phyloP scores from a whole-genome alignment of 1,284 basidiomycete species.

The Cystobasidium pallidum region DNA sequence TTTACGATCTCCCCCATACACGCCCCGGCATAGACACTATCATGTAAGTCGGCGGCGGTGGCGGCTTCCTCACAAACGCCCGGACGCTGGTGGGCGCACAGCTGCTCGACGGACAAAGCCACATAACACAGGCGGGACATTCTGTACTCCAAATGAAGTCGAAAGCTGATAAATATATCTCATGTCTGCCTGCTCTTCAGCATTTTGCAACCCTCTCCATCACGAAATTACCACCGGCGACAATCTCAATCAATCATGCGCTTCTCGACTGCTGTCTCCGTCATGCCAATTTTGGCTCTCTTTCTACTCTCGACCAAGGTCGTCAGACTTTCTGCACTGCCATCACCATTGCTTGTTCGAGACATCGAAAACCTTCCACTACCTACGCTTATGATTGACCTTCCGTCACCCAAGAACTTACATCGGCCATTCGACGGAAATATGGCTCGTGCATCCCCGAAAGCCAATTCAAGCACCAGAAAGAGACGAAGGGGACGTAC shows the following conservation, averaged over 20 bases:
- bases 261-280: not conserved
- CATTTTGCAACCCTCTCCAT: not conserved
- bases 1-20: conserved; percentile 1
- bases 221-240: not conserved
- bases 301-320: not conserved
- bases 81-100: not conserved
- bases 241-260: not conserved
- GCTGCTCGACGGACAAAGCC: not conserved
- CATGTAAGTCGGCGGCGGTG: not conserved
- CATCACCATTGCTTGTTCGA: conserved; percentile 11
- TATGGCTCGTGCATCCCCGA: conserved; percentile 20
- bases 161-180: not conserved
- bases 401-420: conserved; percentile 2
- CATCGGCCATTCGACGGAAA: not conserved
- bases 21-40: not conserved
- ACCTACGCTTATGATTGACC: conserved; percentile 4
- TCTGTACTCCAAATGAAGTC: not conserved
- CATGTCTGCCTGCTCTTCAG: no score
- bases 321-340: conserved; percentile 4
- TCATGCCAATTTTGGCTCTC: conserved; percentile 1
- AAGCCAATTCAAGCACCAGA: conserved; percentile 9
- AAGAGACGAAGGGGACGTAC: not conserved
- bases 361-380: not conserved
- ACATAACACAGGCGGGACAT: not conserved
- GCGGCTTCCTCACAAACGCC: no score